phyloP scores from a whole-genome alignment of 1,139 yeast species.

The Hyphopichia burtonii region DNA sequence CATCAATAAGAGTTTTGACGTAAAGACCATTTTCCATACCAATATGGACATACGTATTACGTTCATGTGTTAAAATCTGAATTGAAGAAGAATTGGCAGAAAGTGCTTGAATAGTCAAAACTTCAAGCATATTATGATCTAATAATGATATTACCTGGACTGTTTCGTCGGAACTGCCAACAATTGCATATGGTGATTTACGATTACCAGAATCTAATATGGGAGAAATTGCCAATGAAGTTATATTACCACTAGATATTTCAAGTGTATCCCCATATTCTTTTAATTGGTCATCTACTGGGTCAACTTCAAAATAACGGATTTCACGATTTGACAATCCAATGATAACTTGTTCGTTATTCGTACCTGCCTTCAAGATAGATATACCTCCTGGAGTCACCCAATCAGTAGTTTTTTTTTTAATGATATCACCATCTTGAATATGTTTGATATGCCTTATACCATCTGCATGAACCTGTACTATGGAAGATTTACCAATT shows the following conservation, averaged over 20 bases:
- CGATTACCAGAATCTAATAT: slow-evolving; percentile 33
- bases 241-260: slow-evolving; percentile 44
- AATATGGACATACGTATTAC: slow-evolving; percentile 50
- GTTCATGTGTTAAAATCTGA: slow-evolving; percentile 27
- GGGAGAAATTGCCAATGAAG: slow-evolving; percentile 54
- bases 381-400: slow-evolving; percentile 77
- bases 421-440: slow-evolving; percentile 11
- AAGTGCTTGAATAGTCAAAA: slow-evolving; percentile 65
- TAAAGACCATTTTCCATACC: slow-evolving; percentile 85
- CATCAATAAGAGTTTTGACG: slow-evolving; percentile 60
- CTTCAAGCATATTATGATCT: slow-evolving; percentile 60
- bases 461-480: slow-evolving; percentile 77
- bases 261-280: slow-evolving; percentile 70
- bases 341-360: slow-evolving; percentile 65
- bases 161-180: slow-evolving; percentile 73
- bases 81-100: slow-evolving; percentile 58
- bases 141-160: slow-evolving; percentile 69
- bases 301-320: slow-evolving; percentile 80
- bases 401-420: slow-evolving; percentile 62
- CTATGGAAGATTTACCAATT: slow-evolving; percentile 60
- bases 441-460: slow-evolving; percentile 57
- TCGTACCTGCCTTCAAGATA: slow-evolving; percentile 59
- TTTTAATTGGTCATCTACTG: slow-evolving; percentile 56
- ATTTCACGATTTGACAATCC: slow-evolving; percentile 73
- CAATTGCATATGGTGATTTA: slow-evolving; percentile 59